A percentile compares a stretch with the other conserved stretches of the same genome.
phyloP scores from a whole-genome alignment of 768 basidiomycete species.

The Collybiopsis confluens region DNA sequence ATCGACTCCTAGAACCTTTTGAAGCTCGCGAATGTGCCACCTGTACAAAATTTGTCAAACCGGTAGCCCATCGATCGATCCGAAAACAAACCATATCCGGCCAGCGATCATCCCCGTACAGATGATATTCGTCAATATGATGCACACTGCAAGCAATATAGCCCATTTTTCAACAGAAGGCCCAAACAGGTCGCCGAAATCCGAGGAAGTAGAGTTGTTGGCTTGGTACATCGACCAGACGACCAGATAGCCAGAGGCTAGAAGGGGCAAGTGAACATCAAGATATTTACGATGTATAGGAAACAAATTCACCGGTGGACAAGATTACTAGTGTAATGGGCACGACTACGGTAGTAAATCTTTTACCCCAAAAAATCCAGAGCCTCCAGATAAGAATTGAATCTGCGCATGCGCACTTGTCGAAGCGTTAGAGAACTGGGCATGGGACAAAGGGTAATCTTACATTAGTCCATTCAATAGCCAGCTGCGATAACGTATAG shows the following conservation, averaged over 20 bases:
- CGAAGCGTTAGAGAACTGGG: background rate
- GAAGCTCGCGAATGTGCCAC: constrained; percentile 6
- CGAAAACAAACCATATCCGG: constrained; percentile 2
- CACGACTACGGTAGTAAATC: background rate
- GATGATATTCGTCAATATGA: constrained; percentile 6
- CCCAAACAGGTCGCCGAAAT: constrained; percentile 1
- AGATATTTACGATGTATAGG: background rate
- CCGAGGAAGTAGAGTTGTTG: background rate
- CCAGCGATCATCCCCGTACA: constrained; percentile 9
- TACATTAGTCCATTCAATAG: constrained; percentile 3
- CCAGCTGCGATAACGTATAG: background rate
- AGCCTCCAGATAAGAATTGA: constrained; percentile 2
- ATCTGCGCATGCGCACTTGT: constrained; percentile 2
- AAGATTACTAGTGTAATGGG: constrained; percentile 3
- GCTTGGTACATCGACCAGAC: background rate
- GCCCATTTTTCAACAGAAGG: constrained; percentile 5
- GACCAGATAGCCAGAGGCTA: background rate
- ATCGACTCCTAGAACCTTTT: background rate
- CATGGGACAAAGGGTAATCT: background rate
- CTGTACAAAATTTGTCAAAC: background rate
- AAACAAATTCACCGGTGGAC: background rate
- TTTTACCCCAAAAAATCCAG: background rate
- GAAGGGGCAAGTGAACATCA: background rate
- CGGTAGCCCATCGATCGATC: too few species aligned
- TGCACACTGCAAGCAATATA: constrained; percentile 4